Evolutionary conservation across 1,139 yeast species (phyloP).

Genomic region (Torulaspora pretoriensis): DNA sequence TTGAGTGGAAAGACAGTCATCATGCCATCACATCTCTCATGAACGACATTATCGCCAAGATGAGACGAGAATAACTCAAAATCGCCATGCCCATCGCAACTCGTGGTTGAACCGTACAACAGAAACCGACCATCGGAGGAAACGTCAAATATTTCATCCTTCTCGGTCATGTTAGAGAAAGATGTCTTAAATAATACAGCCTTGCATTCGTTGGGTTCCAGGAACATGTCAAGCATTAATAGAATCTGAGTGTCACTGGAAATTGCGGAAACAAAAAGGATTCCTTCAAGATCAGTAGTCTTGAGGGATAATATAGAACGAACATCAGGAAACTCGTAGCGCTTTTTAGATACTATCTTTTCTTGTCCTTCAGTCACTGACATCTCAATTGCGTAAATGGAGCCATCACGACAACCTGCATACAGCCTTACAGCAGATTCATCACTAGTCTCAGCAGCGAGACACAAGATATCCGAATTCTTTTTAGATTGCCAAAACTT

Average conservation of each 20-base stretch:
- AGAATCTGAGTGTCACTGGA: conserved; percentile 7
- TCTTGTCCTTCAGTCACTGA: not conserved
- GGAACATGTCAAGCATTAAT: conserved; percentile 10
- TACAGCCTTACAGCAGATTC: conserved; percentile 2
- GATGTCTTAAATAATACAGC: conserved; percentile 16
- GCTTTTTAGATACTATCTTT: not conserved
- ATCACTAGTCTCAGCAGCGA: not conserved
- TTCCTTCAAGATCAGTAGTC: conserved; percentile 4
- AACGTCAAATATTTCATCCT: conserved; percentile 21
- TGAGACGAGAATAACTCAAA: conserved; percentile 24
- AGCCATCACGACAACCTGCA: conserved; percentile 18
- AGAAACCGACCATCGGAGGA: conserved; percentile 21
- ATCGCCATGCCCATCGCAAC: conserved; percentile 15
- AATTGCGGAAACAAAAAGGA: conserved; percentile 13
- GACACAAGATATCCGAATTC: conserved; percentile 15
- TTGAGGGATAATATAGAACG: conserved; percentile 13
- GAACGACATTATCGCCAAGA: conserved; percentile 12
- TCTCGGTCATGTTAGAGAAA: conserved; percentile 21
- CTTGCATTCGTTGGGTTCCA: conserved; percentile 7
- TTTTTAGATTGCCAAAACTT: not conserved
- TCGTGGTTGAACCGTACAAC: conserved; percentile 25
- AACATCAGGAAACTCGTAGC: conserved; percentile 2
- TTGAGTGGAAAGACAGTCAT: conserved; percentile 9
- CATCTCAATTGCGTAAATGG: conserved; percentile 5
- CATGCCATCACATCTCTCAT: conserved; percentile 3